Base-by-base conservation (phyloP, 2,329 filamentous ascomycete genomes). In the Acrodontium crateriforme region DNA sequence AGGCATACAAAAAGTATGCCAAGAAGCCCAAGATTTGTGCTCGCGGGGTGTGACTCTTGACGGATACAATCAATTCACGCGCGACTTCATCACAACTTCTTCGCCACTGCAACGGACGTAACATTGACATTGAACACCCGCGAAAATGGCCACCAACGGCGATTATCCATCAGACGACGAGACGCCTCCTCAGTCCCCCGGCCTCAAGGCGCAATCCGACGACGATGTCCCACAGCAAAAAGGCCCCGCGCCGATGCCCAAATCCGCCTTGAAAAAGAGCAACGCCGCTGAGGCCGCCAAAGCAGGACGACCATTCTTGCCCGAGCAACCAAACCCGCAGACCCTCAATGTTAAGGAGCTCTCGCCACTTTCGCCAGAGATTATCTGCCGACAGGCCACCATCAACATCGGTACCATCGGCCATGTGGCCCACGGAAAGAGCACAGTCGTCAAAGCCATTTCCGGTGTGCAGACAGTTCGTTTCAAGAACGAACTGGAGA, bases 351-450 rank as follows among this genome's bases (percentile, higher is more conserved):
- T 94, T 49, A 70, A 72, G 42, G 72, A 62, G 29, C 66, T 98
- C 46, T 82, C 69, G 42, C 87, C 89, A 32, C 66, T 94, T 46
- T 91, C 87, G 10, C 84, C 85, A 42, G 87, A 95, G 57, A 95
- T 98, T 54, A 98, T 98, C 53, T 83, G 84, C 37, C 74, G 89
- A 50, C 89, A 98, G 69, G 89, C 89, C 31, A 98, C 89, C 31
- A 94, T 95, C 68, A 95, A 95, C 63, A 94, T 95, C 48, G 89
- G 87, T 41, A 94, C 89, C 37, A 95, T 98, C 58, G 87, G 87
- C 31, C 89, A 95, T 59, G 87, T 95, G 68, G 89, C 89, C 53
- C 87, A 95, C 78, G 87, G 87, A 55, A 95, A 95, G 60, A 93
- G 83, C 37, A 98, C 89, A 13, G 89, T 98, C 27, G 89, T 98